Conservation (phyloP, 2,329 filamentous ascomycete species). For the Fusarium pseudonygamai region DNA sequence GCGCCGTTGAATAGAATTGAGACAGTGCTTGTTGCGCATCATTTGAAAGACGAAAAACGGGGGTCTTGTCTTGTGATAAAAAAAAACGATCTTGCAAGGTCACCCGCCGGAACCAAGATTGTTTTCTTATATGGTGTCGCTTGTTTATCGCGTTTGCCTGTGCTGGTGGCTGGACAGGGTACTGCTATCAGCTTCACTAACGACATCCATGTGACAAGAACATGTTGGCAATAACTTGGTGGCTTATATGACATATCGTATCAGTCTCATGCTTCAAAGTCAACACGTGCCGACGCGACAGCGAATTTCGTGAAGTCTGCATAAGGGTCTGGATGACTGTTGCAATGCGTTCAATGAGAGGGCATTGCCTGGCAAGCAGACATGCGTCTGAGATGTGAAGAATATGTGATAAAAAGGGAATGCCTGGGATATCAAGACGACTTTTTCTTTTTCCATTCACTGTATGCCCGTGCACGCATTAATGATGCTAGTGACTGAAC, state of each 20-base stretch:
- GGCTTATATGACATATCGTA: background rate
- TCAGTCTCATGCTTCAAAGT: rapidly evolving
- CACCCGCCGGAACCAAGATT: background rate
- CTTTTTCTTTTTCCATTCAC: too few relatives aligned
- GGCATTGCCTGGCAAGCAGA: rapidly evolving
- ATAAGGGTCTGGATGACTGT: background rate
- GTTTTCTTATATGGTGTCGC: background rate
- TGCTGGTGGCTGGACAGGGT: background rate
- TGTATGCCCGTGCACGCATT: background rate
- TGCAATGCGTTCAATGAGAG: background rate
- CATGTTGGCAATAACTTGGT: background rate
- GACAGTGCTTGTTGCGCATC: background rate
- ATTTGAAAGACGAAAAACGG: rapidly evolving
- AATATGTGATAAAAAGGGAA: background rate
- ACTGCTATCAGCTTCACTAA: background rate
- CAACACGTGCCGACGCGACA: too few relatives aligned
- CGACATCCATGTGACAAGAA: background rate
- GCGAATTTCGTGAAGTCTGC: background rate
- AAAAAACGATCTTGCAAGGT: background rate
- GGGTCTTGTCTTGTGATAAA: background rate
- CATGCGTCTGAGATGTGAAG: background rate
- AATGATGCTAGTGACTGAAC: background rate
- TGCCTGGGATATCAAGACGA: background rate
- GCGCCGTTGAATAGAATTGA: background rate
- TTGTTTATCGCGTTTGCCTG: background rate